Conservation (phyloP, 2,329 filamentous ascomycete species). For the Epichloe brachyelytri region DNA sequence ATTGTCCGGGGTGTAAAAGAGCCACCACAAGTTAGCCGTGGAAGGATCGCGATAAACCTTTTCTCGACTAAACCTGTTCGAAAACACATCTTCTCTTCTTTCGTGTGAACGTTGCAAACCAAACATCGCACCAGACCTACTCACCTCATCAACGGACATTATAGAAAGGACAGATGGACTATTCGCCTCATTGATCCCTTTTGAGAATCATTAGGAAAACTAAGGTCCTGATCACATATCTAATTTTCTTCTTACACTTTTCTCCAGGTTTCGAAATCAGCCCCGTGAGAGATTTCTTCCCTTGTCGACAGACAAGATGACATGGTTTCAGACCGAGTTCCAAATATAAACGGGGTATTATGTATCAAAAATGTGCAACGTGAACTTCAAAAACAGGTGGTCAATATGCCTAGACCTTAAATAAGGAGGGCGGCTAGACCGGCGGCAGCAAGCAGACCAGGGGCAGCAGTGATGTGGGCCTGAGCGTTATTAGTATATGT, state of each 20-base stretch:
- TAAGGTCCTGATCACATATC: constrained; percentile 18
- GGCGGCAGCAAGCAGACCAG: constrained; percentile 35
- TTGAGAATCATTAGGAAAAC: constrained; percentile 12
- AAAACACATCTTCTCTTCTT: neutral
- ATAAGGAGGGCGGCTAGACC: constrained; percentile 36
- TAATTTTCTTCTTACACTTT: constrained; percentile 10
- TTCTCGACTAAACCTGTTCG: neutral
- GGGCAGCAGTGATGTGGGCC: constrained; percentile 32
- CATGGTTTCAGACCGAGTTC: constrained; percentile 11
- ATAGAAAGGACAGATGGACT: constrained; percentile 22
- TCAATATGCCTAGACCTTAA: constrained; percentile 19
- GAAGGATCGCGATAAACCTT: neutral
- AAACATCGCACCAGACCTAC: constrained; percentile 12
- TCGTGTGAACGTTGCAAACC: constrained; percentile 6
- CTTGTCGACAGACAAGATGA: constrained; percentile 12
- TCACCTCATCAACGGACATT: constrained; percentile 19
- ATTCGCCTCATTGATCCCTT: constrained; percentile 21
- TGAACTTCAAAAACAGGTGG: constrained; percentile 12
- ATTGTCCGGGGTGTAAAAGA: constrained; percentile 13
- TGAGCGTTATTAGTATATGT: constrained; percentile 3
- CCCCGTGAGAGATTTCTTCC: constrained; percentile 9
- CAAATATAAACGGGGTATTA: constrained; percentile 27
- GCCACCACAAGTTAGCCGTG: neutral
- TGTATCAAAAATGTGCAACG: constrained; percentile 28
- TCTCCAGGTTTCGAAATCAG: constrained; percentile 13